These are phyloP conservation scores for Candida ulmi DNA, from an alignment of 805 yeast species.

Conservation along the genomic window DNA sequence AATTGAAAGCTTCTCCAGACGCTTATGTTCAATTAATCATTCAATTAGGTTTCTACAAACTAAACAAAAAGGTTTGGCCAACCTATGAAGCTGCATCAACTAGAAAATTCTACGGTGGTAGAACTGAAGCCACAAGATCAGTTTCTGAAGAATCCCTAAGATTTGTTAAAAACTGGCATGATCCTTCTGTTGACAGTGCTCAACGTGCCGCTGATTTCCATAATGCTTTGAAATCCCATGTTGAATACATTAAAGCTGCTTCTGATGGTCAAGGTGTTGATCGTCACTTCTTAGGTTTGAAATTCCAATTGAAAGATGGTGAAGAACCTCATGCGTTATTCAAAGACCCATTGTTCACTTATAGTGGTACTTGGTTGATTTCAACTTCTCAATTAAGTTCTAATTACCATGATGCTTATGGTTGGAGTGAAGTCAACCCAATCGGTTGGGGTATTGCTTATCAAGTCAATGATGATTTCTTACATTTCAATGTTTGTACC, in stretches of 20 bases:
- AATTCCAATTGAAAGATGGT: conserved; percentile 56
- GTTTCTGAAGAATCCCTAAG: conserved; percentile 66
- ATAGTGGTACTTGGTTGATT: conserved; percentile 79
- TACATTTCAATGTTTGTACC: conserved; percentile 79
- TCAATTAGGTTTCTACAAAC: conserved; percentile 85
- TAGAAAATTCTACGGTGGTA: conserved; percentile 78
- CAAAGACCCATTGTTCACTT: conserved; percentile 68
- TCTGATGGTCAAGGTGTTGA: conserved; percentile 86
- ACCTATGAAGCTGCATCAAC: conserved; percentile 97
- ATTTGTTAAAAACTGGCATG: conserved; percentile 73
- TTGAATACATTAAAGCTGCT: conserved; percentile 67
- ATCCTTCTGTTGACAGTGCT: conserved; percentile 36
- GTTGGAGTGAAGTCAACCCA: conserved; percentile 93
- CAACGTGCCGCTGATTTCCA: conserved; percentile 66
- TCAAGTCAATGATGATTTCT: conserved; percentile 80
- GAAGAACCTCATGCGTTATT: conserved; percentile 61
- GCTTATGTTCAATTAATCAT: conserved; percentile 87
- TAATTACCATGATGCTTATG: conserved; percentile 83
- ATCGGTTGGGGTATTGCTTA: conserved; percentile 93
- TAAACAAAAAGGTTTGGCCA: conserved; percentile 75
- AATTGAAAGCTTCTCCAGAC: conserved; percentile 85
- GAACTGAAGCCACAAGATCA: conserved; percentile 90
- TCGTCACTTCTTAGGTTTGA: conserved; percentile 88
- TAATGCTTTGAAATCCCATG: conserved; percentile 70
- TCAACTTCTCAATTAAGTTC: conserved; percentile 89